A percentile compares a stretch with the other conserved stretches of the same genome.
Conservation (phyloP, 441 rosid species). For the Aquilaria agallochum region DNA sequence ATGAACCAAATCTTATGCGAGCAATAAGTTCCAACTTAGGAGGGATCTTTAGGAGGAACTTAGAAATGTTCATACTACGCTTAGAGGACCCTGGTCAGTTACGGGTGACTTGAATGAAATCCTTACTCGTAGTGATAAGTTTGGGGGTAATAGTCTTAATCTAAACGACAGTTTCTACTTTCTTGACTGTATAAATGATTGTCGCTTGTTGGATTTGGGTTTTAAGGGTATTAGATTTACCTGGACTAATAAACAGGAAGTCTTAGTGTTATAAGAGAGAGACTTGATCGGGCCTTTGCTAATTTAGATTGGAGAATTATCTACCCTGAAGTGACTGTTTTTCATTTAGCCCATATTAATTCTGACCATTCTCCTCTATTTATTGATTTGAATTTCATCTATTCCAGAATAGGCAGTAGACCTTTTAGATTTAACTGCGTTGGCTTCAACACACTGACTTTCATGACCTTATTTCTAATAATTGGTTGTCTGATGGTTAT, state of each 20-base stretch:
- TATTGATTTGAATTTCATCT: not conserved
- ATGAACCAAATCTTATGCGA: not conserved
- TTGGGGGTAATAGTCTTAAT: not conserved
- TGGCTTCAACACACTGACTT: not conserved
- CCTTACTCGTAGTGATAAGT: not conserved
- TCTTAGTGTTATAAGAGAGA: not conserved
- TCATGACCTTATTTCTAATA: not conserved
- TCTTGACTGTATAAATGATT: not conserved
- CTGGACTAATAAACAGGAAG: not conserved
- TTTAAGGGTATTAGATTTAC: not conserved
- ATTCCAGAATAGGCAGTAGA: too few relatives aligned
- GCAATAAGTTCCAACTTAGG: not conserved
- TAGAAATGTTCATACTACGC: not conserved
- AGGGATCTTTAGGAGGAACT: not conserved
- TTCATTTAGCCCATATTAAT: not conserved
- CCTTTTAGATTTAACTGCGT: not conserved
- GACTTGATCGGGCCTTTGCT: not conserved
- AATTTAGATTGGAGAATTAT: not conserved
- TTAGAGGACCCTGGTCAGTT: not conserved
- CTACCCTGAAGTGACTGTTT: not conserved
- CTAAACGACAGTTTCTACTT: too few relatives aligned
- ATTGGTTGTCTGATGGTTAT: not conserved
- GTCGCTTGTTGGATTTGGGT: not conserved
- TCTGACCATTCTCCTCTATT: not conserved
- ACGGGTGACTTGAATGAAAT: not conserved